Conservation (phyloP, 192 early-diverging fungal species). For the Funneliformis geosporum region DNA sequence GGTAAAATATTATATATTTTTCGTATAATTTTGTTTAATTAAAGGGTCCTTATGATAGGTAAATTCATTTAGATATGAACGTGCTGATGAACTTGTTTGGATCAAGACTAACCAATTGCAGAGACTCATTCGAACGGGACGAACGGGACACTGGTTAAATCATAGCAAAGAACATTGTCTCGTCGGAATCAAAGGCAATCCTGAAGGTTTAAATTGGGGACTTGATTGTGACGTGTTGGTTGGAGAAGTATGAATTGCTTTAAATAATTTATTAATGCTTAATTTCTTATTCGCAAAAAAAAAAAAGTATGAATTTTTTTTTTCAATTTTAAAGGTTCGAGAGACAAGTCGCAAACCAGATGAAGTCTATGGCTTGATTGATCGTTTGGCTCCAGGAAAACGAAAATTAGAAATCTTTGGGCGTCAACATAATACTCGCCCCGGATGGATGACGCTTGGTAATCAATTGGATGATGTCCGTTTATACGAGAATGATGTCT, state of each 20-base stretch:
- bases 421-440: conserved; percentile 57
- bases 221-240: conserved; percentile 63
- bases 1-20: not conserved
- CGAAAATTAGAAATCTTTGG: conserved; percentile 67
- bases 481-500: conserved; percentile 55
- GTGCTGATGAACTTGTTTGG: conserved; percentile 67
- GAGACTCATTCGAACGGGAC: conserved; percentile 58
- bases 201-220: conserved; percentile 41
- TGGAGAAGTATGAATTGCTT: conserved; percentile 41
- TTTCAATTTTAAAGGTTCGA: conserved; percentile 37
- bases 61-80: conserved; percentile 42
- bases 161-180: conserved; percentile 69
- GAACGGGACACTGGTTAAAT: conserved; percentile 70
- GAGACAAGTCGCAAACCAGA: conserved; percentile 66
- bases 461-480: conserved; percentile 62
- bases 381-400: conserved; percentile 55
- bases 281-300: not conserved
- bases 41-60: not conserved
- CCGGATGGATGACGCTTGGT: conserved; percentile 65
- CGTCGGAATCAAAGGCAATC: conserved; percentile 57
- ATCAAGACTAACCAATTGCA: conserved; percentile 68
- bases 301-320: not conserved
- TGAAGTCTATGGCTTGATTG: conserved; percentile 61
- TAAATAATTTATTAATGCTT: not conserved
- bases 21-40: not conserved